Conservation (phyloP, 805 yeast species). For the Candida peoriensis region DNA sequence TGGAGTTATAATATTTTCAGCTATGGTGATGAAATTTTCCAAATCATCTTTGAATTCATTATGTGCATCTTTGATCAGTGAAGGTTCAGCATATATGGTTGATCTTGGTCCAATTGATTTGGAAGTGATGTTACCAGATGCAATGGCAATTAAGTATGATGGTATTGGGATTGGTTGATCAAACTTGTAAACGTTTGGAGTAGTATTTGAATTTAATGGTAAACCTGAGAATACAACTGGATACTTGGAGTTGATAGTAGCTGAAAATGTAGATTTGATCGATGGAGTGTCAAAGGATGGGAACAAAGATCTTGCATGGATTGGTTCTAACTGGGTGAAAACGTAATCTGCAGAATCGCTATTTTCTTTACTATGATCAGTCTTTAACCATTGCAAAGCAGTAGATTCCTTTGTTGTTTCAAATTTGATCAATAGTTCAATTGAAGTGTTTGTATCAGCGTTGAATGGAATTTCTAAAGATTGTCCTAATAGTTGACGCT, state of each 20-base stretch:
- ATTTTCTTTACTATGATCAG: conserved; percentile 50
- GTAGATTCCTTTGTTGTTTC: conserved; percentile 72
- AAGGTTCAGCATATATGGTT: conserved; percentile 73
- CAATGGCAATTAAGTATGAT: conserved; percentile 76
- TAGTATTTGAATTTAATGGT: conserved; percentile 21
- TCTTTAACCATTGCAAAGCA: conserved; percentile 77
- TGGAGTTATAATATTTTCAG: conserved; percentile 69
- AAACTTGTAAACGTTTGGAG: conserved; percentile 38
- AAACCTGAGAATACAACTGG: conserved; percentile 76
- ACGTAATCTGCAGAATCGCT: conserved; percentile 50
- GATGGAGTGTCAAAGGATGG: conserved; percentile 93
- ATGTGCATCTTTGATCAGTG: conserved; percentile 58
- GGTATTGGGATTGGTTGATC: conserved; percentile 82
- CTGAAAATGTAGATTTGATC: conserved; percentile 60
- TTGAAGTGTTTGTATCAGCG: conserved; percentile 5
- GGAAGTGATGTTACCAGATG: conserved; percentile 70
- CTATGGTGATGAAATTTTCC: conserved; percentile 72
- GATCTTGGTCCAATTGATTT: conserved; percentile 84
- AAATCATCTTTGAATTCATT: conserved; percentile 78
- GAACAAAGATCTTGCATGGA: conserved; percentile 81
- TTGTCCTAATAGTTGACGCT: conserved; percentile 58
- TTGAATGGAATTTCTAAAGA: conserved; percentile 31
- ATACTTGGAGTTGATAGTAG: conserved; percentile 54
- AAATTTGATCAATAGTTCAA: conserved; percentile 42
- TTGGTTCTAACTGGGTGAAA: conserved; percentile 89